These are phyloP conservation scores for Fusarium foetens DNA, from an alignment of 2,329 filamentous ascomycete species.

Conservation along the genomic window DNA sequence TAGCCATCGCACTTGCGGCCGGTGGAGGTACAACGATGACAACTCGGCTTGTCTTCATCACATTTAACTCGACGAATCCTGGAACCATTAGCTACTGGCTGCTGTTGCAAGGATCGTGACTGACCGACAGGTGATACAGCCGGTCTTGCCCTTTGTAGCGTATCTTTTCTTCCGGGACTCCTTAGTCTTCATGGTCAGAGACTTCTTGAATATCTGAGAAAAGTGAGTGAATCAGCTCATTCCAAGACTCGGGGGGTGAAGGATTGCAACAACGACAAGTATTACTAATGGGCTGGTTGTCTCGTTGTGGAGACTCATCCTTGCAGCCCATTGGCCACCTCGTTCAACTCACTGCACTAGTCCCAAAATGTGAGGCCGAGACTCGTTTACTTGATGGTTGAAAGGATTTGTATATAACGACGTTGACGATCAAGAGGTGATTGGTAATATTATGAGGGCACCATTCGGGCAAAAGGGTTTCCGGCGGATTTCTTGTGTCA, in stretches of 20 bases:
- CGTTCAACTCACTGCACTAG: not conserved
- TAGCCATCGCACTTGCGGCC: not conserved
- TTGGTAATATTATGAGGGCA: too few species aligned
- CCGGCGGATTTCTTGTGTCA: too few species aligned
- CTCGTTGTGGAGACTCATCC: too few species aligned
- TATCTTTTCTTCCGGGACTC: not conserved
- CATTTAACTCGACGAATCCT: not conserved
- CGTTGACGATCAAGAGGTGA: not conserved
- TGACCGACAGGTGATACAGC: not conserved
- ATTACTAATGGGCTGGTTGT: constrained; percentile 16
- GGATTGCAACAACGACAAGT: not conserved
- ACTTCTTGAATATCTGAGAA: accelerated
- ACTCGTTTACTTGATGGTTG: not conserved
- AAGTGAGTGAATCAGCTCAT: not conserved
- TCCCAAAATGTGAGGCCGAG: not conserved
- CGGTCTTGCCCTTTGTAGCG: not conserved
- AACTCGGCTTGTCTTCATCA: not conserved
- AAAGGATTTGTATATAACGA: accelerated
- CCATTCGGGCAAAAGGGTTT: too few species aligned
- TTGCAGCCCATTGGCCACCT: too few species aligned
- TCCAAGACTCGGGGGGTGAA: accelerated
- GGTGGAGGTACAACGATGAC: not conserved
- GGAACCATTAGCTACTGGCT: not conserved
- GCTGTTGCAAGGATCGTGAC: not conserved
- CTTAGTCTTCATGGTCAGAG: accelerated